Evolutionary conservation across 495 filamentous ascomycete genomes (phyloP), one percentile per base, ranked within the genome.

Genomic region (Xylaria curta): DNA sequence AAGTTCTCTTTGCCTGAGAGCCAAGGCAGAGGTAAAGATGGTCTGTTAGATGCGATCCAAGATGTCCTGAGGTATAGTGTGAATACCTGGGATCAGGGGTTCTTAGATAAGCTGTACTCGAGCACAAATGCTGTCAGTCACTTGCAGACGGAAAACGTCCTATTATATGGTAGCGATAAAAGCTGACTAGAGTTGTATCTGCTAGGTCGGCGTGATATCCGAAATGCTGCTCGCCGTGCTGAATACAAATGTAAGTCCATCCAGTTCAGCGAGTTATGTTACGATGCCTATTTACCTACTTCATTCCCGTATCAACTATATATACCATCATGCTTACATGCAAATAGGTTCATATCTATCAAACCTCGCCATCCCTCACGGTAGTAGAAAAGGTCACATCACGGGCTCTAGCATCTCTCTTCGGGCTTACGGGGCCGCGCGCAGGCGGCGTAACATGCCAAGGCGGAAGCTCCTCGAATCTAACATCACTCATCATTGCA

Each of bases 11-110:
- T 97, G 8, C 93, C 94, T 1, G 79, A 83, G 15, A 81, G 87
- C 56, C 76, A 82, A 46, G 92, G 91, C 12, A 82, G 83, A 46
- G 93, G 92, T 2, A 90, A 91, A 75, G 88, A 92, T 17, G 94
- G 94, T 0, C 78, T 97, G 63, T 80, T 95, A 26, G 78, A 87
- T 28, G 81, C 88, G 3, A 84, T 95, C 36, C 81, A 88, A 71
- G 86, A 89, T 74, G 84, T 97, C 42, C 84, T 97, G 65, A 85
- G 87, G 65, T 93, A 96, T 83, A 92, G 89, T 61, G 95, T 97
- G 75, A 98, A 98, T 81, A 98, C 95, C 42, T 98, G 95, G 95
- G 91, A 95, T 79, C 93, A 95, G 77, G 96, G 95, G 9, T 97
- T 99, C 82, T 81, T 98, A 78, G 93, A 97, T 81, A 97, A 97